Evolutionary conservation across 2,329 filamentous ascomycete genomes (phyloP).

Genomic region (Colletotrichum sp.): DNA sequence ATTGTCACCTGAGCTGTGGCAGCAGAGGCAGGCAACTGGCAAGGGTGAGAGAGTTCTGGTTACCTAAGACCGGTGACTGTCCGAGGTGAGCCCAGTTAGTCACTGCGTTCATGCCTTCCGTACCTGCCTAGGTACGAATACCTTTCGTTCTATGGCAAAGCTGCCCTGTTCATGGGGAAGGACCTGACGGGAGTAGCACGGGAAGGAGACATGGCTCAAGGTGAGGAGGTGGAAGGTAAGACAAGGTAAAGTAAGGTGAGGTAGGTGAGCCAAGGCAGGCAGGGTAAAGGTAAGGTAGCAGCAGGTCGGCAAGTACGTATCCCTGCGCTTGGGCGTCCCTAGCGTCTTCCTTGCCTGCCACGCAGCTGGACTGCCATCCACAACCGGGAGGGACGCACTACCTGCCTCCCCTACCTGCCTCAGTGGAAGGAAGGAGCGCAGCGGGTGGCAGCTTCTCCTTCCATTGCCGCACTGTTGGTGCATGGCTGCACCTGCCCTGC

Average conservation of each 20-base stretch:
- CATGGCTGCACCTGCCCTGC: neutral
- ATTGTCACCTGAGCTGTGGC: neutral
- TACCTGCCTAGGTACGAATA: neutral
- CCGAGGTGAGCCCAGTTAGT: neutral
- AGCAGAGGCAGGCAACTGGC: neutral
- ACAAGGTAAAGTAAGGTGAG: neutral
- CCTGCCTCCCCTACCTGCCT: neutral
- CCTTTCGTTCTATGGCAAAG: neutral
- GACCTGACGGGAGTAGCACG: neutral
- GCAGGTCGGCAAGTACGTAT: neutral
- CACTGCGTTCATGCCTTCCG: neutral
- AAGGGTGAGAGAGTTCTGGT: neutral
- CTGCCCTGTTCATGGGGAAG: neutral
- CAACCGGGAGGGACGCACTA: neutral
- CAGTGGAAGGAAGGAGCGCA: neutral
- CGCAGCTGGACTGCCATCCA: neutral
- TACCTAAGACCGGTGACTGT: neutral
- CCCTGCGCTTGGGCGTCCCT: neutral
- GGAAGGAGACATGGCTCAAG: neutral
- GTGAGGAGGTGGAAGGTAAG: neutral
- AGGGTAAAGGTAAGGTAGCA: neutral
- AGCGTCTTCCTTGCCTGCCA: neutral
- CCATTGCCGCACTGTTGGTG: neutral
- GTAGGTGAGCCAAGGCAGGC: neutral
- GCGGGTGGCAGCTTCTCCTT: neutral